These are phyloP conservation scores for Penicillium palitans DNA, from an alignment of 2,329 filamentous ascomycete species.

Conservation along the genomic window DNA sequence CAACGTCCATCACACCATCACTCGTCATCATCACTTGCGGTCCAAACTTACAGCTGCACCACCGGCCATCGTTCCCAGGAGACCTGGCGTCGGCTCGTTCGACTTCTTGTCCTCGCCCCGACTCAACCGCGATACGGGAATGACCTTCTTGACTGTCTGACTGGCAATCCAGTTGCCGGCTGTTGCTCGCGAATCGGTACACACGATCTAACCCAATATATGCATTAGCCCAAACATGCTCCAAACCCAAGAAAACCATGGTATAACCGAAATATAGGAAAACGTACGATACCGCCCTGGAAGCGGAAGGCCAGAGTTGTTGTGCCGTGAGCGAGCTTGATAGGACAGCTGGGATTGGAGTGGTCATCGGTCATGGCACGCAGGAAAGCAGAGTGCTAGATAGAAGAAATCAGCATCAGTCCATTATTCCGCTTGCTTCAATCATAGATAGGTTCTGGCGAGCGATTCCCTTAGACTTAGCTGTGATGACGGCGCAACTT, in stretches of 20 bases:
- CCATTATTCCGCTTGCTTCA: neutral
- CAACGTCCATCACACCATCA: neutral
- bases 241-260: neutral
- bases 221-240: slow-evolving; percentile 1
- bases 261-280: neutral
- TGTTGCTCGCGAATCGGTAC: slow-evolving; percentile 94
- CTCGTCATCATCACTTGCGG: neutral
- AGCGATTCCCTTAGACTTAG: slow-evolving; percentile 6
- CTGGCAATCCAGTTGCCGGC: slow-evolving; percentile 99
- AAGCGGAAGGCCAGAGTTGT: slow-evolving; percentile 98
- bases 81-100: slow-evolving; percentile 43
- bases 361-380: slow-evolving; percentile 96
- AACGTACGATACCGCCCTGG: slow-evolving; percentile 77
- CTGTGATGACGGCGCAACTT: slow-evolving; percentile 11
- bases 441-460: neutral
- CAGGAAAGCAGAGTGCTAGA: slow-evolving; percentile 86
- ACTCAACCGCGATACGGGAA: slow-evolving; percentile 52
- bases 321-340: slow-evolving; percentile 99
- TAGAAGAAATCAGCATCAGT: slow-evolving; percentile 9
- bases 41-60: slow-evolving; percentile 73
- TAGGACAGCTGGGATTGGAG: slow-evolving; percentile 93
- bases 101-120: slow-evolving; percentile 40
- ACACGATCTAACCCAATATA: slow-evolving; percentile 66
- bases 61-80: slow-evolving; percentile 97
- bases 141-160: slow-evolving; percentile 99